These are phyloP conservation scores for Novymonas esmeraldas DNA, from an alignment of 208 protist genomes.

Conservation along the genomic window DNA sequence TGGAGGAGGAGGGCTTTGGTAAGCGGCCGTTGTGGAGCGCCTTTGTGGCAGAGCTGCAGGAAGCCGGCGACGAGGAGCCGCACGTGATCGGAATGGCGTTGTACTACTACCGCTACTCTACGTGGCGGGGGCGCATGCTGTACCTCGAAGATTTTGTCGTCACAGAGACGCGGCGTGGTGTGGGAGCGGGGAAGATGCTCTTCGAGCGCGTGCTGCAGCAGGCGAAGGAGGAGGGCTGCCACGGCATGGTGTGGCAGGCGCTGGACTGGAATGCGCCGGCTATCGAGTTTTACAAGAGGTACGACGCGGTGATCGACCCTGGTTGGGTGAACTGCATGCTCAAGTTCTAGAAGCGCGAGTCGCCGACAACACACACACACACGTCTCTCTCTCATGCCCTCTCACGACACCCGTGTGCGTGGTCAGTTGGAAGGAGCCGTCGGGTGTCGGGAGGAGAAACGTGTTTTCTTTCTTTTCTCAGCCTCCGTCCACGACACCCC, in stretches of 20 bases:
- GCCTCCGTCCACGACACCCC: no score
- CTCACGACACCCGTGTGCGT: no score
- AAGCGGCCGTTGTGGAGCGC: constrained; percentile 38
- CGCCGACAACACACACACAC: no score
- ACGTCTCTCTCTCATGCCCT: no score
- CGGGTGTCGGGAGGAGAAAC: no score
- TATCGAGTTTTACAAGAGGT: constrained; percentile 52
- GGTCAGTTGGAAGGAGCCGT: no score
- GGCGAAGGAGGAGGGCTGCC: constrained; percentile 46
- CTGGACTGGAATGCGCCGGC: constrained; percentile 59
- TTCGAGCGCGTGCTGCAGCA: constrained; percentile 47
- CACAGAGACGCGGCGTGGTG: constrained; percentile 33
- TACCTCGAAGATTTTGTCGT: constrained; percentile 68
- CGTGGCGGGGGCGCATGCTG: constrained; percentile 53
- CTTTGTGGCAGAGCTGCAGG: constrained; percentile 46
- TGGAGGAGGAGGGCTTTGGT: constrained; percentile 45
- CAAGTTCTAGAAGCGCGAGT: constrained; percentile 22
- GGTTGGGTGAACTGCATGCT: constrained; percentile 60
- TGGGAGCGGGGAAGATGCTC: constrained; percentile 36
- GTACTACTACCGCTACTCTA: constrained; percentile 61
- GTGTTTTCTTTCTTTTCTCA: no score
- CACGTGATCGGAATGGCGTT: constrained; percentile 52
- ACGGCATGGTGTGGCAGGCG: constrained; percentile 62
- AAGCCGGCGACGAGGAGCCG: constrained; percentile 7
- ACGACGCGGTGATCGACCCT: constrained; percentile 43